Evolutionary conservation across 768 basidiomycete genomes (phyloP).

Genomic region (Atractiella rhizophila): DNA sequence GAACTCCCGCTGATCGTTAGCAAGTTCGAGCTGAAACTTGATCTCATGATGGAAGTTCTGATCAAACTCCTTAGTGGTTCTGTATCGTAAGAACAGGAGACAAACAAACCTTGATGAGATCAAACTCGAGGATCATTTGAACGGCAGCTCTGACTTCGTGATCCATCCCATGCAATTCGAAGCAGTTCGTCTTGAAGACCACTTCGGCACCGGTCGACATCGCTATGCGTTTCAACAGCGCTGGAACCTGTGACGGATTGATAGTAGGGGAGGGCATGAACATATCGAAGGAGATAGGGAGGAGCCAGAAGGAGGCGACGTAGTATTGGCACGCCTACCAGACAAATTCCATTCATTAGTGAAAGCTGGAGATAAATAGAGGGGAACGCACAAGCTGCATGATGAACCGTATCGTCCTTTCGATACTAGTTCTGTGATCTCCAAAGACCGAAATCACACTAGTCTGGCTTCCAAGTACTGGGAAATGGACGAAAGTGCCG

Average conservation of each 20-base stretch:
- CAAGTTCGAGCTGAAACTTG: slow-evolving; percentile 88
- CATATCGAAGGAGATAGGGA: slow-evolving; percentile 80
- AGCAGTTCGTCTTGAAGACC: slow-evolving; percentile 90
- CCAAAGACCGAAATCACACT: slow-evolving; percentile 84
- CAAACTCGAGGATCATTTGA: slow-evolving; percentile 62
- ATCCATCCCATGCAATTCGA: slow-evolving; percentile 86
- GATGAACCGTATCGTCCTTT: slow-evolving; percentile 71
- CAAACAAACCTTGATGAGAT: slow-evolving; percentile 53
- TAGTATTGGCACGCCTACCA: slow-evolving; percentile 75
- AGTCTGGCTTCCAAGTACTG: slow-evolving; percentile 69
- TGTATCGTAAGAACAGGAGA: background rate
- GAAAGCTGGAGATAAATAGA: background rate
- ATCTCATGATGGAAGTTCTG: slow-evolving; percentile 94
- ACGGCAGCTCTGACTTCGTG: slow-evolving; percentile 69
- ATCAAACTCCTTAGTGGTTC: too few species aligned
- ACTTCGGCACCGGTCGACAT: slow-evolving; percentile 71
- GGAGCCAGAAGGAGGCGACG: slow-evolving; percentile 87
- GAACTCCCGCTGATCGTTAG: slow-evolving; percentile 94
- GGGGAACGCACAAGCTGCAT: slow-evolving; percentile 59
- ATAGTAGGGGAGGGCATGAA: slow-evolving; percentile 49
- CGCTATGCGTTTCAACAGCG: slow-evolving; percentile 63
- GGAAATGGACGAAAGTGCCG: slow-evolving; percentile 81
- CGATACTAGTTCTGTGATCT: slow-evolving; percentile 77
- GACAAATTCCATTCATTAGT: background rate
- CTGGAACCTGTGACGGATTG: slow-evolving; percentile 55